Conservation (phyloP, 768 basidiomycete genomes). For the Leucosporidium scottii region DNA sequence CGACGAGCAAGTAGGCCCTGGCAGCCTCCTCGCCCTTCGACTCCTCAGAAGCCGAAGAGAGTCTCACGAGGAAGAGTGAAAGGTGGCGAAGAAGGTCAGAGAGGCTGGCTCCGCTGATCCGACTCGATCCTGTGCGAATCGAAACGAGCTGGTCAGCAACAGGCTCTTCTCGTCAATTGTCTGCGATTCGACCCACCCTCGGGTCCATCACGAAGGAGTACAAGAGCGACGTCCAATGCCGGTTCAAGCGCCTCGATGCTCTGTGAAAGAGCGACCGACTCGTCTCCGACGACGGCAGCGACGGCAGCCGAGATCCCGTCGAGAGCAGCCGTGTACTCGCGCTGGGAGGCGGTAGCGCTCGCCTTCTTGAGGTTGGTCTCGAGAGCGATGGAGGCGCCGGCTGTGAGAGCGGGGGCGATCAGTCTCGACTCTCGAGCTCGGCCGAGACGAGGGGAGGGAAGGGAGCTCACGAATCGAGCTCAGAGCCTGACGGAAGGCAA, state of each 20-base stretch:
- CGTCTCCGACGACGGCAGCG: background rate
- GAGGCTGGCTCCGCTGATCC: conserved; percentile 2
- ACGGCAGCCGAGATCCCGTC: conserved; percentile 3
- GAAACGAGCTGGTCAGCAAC: background rate
- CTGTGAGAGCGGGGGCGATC: background rate
- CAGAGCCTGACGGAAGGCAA: conserved; percentile 14
- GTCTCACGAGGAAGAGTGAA: conserved; percentile 9
- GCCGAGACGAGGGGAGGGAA: background rate
- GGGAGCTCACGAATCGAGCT: background rate
- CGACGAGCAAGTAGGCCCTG: conserved; percentile 6
- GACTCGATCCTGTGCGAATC: conserved; percentile 19
- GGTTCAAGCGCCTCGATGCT: background rate
- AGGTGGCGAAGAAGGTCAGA: conserved; percentile 27
- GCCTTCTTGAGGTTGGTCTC: conserved; percentile 5
- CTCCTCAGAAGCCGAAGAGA: background rate
- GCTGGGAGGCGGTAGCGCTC: background rate
- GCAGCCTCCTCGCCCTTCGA: background rate
- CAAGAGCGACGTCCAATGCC: background rate
- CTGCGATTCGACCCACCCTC: conserved; percentile 8
- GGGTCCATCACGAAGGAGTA: conserved; percentile 18
- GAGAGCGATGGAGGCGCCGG: background rate
- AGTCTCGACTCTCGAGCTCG: background rate
- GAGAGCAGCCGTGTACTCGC: conserved; percentile 8
- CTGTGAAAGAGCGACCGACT: background rate
- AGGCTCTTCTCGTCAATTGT: background rate